These are phyloP conservation scores for Maudiozyma bulderi DNA, from an alignment of 805 yeast genomes.

Conservation along the genomic window DNA sequence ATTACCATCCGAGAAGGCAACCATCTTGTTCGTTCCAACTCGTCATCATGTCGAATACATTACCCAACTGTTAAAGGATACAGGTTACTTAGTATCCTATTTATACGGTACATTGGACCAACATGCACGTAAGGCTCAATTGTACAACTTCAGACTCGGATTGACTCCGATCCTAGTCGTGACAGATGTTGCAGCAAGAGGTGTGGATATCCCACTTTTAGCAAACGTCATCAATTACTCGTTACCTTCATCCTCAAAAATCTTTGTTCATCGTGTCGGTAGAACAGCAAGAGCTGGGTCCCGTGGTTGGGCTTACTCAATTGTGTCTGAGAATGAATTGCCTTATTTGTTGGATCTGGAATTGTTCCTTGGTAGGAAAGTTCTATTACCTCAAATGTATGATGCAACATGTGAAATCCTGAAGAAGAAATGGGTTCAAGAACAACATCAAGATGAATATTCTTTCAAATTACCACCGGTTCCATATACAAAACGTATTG, in stretches of 20 bases:
- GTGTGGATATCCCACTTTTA: constrained; percentile 94
- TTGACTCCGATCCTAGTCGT: constrained; percentile 82
- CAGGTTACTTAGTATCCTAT: constrained; percentile 81
- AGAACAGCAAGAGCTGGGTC: constrained; percentile 99
- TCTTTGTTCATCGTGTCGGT: constrained; percentile 95
- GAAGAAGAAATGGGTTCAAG: constrained; percentile 34
- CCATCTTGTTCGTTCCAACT: constrained; percentile 92
- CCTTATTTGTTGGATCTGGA: constrained; percentile 89
- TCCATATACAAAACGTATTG: constrained; percentile 65
- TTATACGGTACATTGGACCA: constrained; percentile 94
- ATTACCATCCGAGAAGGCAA: constrained; percentile 75
- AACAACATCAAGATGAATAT: constrained; percentile 31
- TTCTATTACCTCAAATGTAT: constrained; percentile 60
- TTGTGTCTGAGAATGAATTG: constrained; percentile 73
- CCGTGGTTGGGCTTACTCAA: constrained; percentile 93
- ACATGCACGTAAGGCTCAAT: constrained; percentile 83
- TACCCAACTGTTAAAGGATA: constrained; percentile 53
- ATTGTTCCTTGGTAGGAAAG: constrained; percentile 75
- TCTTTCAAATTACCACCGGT: constrained; percentile 44
- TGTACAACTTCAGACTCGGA: constrained; percentile 77
- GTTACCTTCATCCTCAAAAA: constrained; percentile 84
- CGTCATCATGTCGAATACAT: constrained; percentile 96
- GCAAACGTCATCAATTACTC: constrained; percentile 92
- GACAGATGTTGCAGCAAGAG: constrained; percentile 97
- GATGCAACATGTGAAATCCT: constrained; percentile 49